These are phyloP conservation scores for Torulaspora maleeae DNA, from an alignment of 805 yeast genomes.

Conservation along the genomic window DNA sequence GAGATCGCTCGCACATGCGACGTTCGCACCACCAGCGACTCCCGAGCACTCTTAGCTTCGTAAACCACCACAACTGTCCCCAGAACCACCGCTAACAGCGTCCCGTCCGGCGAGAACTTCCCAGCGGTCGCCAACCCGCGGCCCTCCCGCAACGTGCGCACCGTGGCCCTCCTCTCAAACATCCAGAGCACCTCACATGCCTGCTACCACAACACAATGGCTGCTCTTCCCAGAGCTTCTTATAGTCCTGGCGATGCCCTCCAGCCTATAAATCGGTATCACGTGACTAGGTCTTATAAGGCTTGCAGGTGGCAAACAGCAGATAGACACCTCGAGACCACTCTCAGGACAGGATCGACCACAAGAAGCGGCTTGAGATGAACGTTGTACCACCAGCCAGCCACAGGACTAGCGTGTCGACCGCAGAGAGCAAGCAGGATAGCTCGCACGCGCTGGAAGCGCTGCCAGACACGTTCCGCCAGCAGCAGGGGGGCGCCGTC, in stretches of 20 bases:
- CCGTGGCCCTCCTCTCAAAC: conserved; percentile 8
- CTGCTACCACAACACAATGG: neutral
- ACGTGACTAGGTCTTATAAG: neutral
- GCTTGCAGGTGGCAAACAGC: conserved; percentile 10
- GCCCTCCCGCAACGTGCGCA: conserved; percentile 5
- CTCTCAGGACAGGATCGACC: neutral
- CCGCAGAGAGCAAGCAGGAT: conserved; percentile 49
- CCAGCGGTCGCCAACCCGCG: conserved; percentile 39
- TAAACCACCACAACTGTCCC: conserved; percentile 59
- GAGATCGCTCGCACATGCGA: conserved; percentile 60
- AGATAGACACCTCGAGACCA: neutral
- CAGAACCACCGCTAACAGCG: conserved; percentile 52
- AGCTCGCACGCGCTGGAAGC: conserved; percentile 57
- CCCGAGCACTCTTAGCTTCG: conserved; percentile 40
- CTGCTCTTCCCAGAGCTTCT: neutral
- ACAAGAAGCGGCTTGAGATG: conserved; percentile 18
- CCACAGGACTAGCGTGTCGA: conserved; percentile 45
- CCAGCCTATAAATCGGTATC: neutral
- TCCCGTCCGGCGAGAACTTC: conserved; percentile 59
- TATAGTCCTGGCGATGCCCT: neutral
- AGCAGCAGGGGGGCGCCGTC: conserved; percentile 57
- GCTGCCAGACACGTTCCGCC: conserved; percentile 62
- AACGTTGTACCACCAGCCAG: conserved; percentile 53
- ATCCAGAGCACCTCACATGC: neutral
- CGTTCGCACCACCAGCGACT: conserved; percentile 14